These are phyloP conservation scores for Serpula lacrymans DNA, from an alignment of 768 basidiomycete species.

Conservation along the genomic window DNA sequence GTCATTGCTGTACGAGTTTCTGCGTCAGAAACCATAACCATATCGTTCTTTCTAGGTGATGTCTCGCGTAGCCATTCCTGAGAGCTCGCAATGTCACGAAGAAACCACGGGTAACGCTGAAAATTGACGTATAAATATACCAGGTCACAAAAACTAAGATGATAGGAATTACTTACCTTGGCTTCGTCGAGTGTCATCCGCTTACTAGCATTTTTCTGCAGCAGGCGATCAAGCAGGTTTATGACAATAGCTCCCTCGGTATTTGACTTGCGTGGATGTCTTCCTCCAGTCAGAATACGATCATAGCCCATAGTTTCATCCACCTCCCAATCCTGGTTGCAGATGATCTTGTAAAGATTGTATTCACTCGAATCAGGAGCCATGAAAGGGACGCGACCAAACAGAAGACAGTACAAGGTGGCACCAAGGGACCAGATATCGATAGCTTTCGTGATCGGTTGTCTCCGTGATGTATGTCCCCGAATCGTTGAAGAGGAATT, in stretches of 20 bases:
- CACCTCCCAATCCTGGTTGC: slow-evolving; percentile 69
- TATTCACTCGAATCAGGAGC: slow-evolving; percentile 61
- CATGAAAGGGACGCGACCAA: slow-evolving; percentile 80
- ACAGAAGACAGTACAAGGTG: slow-evolving; percentile 91
- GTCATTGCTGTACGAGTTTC: slow-evolving; percentile 79
- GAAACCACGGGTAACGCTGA: slow-evolving; percentile 64
- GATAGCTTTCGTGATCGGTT: slow-evolving; percentile 84
- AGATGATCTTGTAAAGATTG: slow-evolving; percentile 75
- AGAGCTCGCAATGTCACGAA: slow-evolving; percentile 62
- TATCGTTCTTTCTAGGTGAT: slow-evolving; percentile 43
- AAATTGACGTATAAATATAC: background rate
- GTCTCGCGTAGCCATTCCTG: slow-evolving; percentile 69
- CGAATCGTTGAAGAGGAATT: slow-evolving; percentile 27
- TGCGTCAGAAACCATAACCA: slow-evolving; percentile 63
- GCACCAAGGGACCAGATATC: slow-evolving; percentile 98
- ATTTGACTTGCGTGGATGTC: slow-evolving; percentile 39
- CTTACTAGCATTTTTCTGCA: slow-evolving; percentile 74
- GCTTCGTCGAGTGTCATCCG: slow-evolving; percentile 79
- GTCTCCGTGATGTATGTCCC: slow-evolving; percentile 28
- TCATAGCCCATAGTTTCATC: slow-evolving; percentile 73
- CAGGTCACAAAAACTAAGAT: slow-evolving; percentile 8
- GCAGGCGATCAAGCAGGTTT: slow-evolving; percentile 65
- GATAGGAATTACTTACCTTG: slow-evolving; percentile 52
- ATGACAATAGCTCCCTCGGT: slow-evolving; percentile 63
- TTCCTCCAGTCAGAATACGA: slow-evolving; percentile 57